Evolutionary conservation across 2,329 filamentous ascomycete genomes (phyloP), one percentile per base, ranked within the genome.

Genomic region (Anisogramma anomala): DNA sequence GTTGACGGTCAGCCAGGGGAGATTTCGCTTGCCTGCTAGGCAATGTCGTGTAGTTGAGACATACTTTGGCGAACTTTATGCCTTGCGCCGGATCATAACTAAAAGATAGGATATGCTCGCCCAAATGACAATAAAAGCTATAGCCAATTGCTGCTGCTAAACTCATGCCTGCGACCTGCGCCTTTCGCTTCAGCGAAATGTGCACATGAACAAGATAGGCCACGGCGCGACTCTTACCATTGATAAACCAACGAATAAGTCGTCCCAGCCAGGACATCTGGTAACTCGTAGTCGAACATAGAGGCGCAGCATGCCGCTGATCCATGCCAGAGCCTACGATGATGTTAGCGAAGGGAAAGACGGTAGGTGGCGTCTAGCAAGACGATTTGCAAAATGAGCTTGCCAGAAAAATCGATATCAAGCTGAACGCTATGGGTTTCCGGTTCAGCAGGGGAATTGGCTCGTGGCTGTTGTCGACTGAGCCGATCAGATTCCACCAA

Each of bases 381-480:
- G 6, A 7, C n/a, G 14, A n/a, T n/a, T 3, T 11, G 27, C 5
- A 14, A 7, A n/a, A 4, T 7, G 5, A 20, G 27, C 28, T 39
- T 28, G 26, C 36, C 27, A 33, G 30, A 7, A 39, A 14, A 4
- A 17, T 4, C 7, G 32, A 25, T 11, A 23, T 17, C 18, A 39
- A 33, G 2, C 42, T 48, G 14, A 48, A 43, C 6, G 41, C 49
- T 5, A 43, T 39, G 11, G 45, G 9, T 26, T 41, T 37, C 31
- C 33, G 27, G 22, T 50, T 50, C 32, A 50, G 28, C 3, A 28
- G 10, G 9, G 49, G 49, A 11, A 30, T 25, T 19, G 49, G 45
- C 18, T 50, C 49, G 14, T 28, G 18, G 30, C 50, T 45, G 36
- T 51, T 50, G 41, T 51, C 49, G 47, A 44, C 34, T 38, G 43